A percentile compares a stretch with the other conserved stretches of the same genome.
Conservation (phyloP, 108 stramenopile genomes). For the Mediolabrus comicus region DNA sequence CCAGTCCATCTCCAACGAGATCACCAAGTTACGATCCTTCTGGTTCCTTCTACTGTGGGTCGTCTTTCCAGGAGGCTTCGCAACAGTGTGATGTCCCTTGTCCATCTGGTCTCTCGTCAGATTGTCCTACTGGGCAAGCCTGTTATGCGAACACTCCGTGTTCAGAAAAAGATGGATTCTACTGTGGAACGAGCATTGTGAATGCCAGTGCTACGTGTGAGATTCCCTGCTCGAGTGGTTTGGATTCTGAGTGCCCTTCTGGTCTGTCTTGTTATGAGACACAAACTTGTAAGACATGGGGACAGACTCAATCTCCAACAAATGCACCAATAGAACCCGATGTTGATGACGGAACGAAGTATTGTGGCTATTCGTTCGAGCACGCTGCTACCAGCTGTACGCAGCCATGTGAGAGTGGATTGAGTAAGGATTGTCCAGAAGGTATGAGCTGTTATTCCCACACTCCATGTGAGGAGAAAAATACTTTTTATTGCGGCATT, state of each 20-base stretch:
- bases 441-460: constrained; percentile 44
- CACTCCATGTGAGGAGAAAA: constrained; percentile 47
- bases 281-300: constrained; percentile 21
- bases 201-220: constrained; percentile 46
- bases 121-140: constrained; percentile 36
- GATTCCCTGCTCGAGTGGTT: constrained; percentile 26
- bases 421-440: constrained; percentile 36
- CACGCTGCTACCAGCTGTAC: constrained; percentile 35
- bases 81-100: constrained; percentile 21
- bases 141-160: constrained; percentile 55
- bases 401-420: constrained; percentile 27
- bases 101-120: constrained; percentile 31
- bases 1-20: constrained; percentile 8
- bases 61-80: constrained; percentile 32
- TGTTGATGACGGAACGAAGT: constrained; percentile 44
- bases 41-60: constrained; percentile 39
- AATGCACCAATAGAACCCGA: constrained; percentile 19
- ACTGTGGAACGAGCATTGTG: constrained; percentile 43
- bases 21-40: constrained; percentile 27
- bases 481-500: constrained; percentile 43
- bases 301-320: constrained; percentile 10
- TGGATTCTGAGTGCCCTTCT: constrained; percentile 32
- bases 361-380: constrained; percentile 35
- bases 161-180: constrained; percentile 34
- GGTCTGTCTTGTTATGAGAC: constrained; percentile 40